Evolutionary conservation across 139 green algal species (phyloP).

Genomic region (Auxenochlorella protothecoides): DNA sequence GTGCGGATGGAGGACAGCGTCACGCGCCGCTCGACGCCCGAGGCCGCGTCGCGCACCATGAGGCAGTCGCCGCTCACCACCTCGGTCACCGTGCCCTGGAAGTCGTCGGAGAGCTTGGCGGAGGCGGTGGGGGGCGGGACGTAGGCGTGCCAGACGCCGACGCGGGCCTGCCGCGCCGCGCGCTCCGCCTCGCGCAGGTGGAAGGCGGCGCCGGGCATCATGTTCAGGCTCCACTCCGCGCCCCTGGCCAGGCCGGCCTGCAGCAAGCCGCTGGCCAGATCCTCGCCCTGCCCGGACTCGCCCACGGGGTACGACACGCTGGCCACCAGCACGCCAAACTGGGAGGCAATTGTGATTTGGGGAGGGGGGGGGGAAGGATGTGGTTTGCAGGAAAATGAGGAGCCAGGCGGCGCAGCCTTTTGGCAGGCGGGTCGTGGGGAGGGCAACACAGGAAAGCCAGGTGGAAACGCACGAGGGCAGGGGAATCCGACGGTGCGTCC

Average conservation of each 20-base stretch:
- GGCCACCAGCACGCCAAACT: constrained; percentile 28
- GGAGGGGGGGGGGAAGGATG: too few species aligned
- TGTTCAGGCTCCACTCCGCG: constrained; percentile 73
- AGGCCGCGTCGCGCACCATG: constrained; percentile 61
- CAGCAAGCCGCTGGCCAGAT: constrained; percentile 61
- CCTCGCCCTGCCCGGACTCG: constrained; percentile 6
- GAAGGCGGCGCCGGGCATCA: constrained; percentile 56
- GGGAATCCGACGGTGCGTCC: too few species aligned
- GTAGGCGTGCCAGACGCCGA: constrained; percentile 73
- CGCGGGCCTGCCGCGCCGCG: constrained; percentile 55
- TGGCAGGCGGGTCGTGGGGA: too few species aligned
- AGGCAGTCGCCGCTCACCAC: constrained; percentile 86
- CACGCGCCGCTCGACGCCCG: constrained; percentile 63
- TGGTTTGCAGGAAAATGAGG: too few species aligned
- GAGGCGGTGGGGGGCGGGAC: constrained; percentile 47
- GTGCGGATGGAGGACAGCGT: constrained; percentile 77
- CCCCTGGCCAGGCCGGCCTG: constrained; percentile 45
- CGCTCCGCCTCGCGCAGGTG: constrained; percentile 72
- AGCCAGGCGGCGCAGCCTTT: too few species aligned
- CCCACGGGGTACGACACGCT: constrained; percentile 13
- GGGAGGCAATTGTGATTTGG: background rate
- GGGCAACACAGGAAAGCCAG: too few species aligned
- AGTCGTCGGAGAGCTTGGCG: constrained; percentile 62
- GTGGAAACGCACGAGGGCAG: too few species aligned
- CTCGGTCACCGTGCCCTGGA: constrained; percentile 74